Percentiles rank a stretch among this genome's conserved stretches.
Conservation (phyloP, 1,284 basidiomycete species). For the Fomitopsis betulina region DNA sequence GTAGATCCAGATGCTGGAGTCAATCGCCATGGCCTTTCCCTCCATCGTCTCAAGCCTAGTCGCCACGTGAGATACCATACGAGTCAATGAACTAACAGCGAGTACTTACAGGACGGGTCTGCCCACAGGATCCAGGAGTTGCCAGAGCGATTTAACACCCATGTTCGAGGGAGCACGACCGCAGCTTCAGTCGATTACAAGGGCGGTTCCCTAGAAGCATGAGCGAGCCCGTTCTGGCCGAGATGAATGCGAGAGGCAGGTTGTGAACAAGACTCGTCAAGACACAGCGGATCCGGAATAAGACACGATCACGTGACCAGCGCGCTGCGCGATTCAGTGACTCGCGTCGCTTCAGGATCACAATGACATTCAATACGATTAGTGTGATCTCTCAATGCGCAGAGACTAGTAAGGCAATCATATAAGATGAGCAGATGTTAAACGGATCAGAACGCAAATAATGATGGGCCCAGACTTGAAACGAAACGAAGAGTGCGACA, state of each 20-base stretch:
- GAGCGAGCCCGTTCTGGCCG: not conserved
- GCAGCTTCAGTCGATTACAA: not conserved
- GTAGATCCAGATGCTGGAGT: conserved; percentile 99
- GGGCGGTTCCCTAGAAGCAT: not conserved
- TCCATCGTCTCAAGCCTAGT: conserved; percentile 86
- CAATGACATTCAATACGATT: no score
- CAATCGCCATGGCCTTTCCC: conserved; percentile 90
- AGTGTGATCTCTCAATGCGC: not conserved
- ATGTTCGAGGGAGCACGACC: conserved; percentile 34
- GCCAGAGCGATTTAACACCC: conserved; percentile 97
- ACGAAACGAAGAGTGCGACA: not conserved
- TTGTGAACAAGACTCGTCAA: not conserved
- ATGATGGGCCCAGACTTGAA: not conserved
- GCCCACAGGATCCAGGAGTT: conserved; percentile 84
- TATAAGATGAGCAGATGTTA: not conserved
- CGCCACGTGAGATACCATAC: no score
- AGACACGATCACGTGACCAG: not conserved
- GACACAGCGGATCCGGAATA: not conserved
- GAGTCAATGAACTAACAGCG: no score
- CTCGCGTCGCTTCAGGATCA: no score
- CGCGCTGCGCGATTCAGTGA: not conserved
- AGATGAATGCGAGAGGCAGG: not conserved
- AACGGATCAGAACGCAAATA: no score
- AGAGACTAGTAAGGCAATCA: not conserved
- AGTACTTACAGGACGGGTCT: conserved; percentile 76